Evolutionary conservation across 2,329 filamentous ascomycete genomes (phyloP).

Genomic region (Orbilia ellipsospora): DNA sequence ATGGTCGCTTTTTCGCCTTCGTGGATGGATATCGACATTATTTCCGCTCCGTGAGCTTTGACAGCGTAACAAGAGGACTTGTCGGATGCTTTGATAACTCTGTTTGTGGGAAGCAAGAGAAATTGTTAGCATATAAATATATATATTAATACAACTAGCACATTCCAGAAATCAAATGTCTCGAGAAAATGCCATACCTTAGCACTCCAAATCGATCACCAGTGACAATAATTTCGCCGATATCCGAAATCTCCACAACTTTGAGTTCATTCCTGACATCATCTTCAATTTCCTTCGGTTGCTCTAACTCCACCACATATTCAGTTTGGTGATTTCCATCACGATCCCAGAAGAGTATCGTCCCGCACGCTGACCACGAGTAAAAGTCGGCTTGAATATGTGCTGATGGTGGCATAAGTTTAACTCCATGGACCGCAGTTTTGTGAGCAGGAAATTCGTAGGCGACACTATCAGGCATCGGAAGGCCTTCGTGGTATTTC

Average conservation of each 20-base stretch:
- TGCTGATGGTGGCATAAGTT: constrained; percentile 72
- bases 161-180: constrained; percentile 17
- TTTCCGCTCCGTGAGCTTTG: constrained; percentile 87
- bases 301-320: constrained; percentile 76
- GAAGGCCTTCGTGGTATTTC: constrained; percentile 58
- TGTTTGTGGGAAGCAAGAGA: constrained; percentile 60
- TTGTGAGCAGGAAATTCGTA: constrained; percentile 70
- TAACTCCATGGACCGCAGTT: constrained; percentile 78
- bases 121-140: constrained; percentile 1
- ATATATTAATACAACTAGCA: constrained; percentile 1
- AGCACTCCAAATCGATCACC: constrained; percentile 90
- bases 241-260: constrained; percentile 70
- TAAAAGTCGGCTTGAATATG: constrained; percentile 77
- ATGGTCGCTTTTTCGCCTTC: constrained; percentile 72
- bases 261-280: constrained; percentile 71
- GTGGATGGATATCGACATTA: constrained; percentile 81
- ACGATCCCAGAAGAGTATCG: constrained; percentile 82
- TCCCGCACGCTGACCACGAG: constrained; percentile 87
- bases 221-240: constrained; percentile 76
- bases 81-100: constrained; percentile 73
- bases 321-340: constrained; percentile 75
- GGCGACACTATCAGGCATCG: constrained; percentile 60
- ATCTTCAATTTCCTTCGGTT: constrained; percentile 67
- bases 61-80: constrained; percentile 74
- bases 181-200: constrained; percentile 62